Base-by-base conservation (phyloP, 2,329 filamentous ascomycete genomes). In the Phoma sp. region DNA sequence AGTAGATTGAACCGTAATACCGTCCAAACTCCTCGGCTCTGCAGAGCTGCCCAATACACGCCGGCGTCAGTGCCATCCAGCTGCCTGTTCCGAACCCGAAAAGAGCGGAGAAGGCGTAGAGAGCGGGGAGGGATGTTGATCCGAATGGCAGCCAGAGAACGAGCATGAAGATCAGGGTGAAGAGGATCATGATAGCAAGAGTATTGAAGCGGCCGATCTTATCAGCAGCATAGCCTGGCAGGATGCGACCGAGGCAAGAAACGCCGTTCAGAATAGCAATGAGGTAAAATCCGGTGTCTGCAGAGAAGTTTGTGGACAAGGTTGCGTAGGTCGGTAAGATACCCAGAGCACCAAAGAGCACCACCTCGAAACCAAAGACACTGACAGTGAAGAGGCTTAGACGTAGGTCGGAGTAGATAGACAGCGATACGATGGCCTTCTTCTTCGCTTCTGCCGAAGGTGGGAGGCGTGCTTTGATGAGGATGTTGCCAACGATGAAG, bases 1-100 rank as follows among this genome's bases (percentile, higher is more conserved):
- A 74, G 47, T 74, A 75, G 64, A 74, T 67, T 1, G 83, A 82
- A 0, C 84, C 83, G 62, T 85, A 79, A 10, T 83, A 76, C 17
- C 79, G 76, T 9, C 80, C 80, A 62, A 80, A 80, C 35, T 82
- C 78, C 35, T 80, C 66, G 7, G 75, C 76, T 29, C 76, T 68
- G 54, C 80, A 82, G 6, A 82, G 69, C 59, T 82, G 78, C 2
- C 78, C 78, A 3, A 82, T 69, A 47, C 79, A 82, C 19, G 79
- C 77, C 7, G 80, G 78, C 0, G 74, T 77, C 13, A 81, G 60
- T 2, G 73, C 69, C 60, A 81, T 79, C 61, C 79, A 75, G 7
- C 77, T 74, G 1, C 80, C 79, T 0, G 77, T 80, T 48, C 77
- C 79, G 61, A 81, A 81, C 1, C 80, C 80, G 50, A 80, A 81